phyloP scores from a whole-genome alignment of 2,329 filamentous ascomycete genomes.

The Fusarium udum region DNA sequence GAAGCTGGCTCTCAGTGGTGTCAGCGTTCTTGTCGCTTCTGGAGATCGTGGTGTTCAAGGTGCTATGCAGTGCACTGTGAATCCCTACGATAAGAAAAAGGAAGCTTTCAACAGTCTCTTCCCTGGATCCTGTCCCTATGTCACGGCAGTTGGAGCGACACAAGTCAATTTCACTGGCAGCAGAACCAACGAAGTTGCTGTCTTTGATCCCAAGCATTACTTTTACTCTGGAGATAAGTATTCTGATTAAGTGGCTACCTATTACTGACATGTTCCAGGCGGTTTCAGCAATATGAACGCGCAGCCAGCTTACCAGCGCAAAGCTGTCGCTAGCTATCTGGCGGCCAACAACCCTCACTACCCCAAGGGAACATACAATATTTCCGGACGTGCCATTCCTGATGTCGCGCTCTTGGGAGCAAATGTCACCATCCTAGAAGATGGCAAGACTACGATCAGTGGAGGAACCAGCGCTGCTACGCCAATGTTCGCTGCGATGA shows the following conservation, averaged over 20 bases:
- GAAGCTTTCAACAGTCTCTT: background rate
- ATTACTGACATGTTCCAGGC: background rate
- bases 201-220: constrained; percentile 1
- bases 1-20: constrained; percentile 4
- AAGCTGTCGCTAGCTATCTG: background rate
- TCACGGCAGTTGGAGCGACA: background rate
- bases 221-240: constrained; percentile 2
- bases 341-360: background rate
- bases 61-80: background rate
- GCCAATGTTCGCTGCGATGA: background rate
- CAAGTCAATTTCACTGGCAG: background rate
- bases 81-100: background rate
- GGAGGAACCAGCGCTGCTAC: background rate
- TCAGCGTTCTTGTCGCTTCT: background rate
- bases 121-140: background rate
- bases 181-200: background rate
- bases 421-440: background rate
- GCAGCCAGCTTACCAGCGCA: background rate
- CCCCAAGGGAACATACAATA: constrained; percentile 3
- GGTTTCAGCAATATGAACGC: background rate
- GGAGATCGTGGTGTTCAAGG: background rate
- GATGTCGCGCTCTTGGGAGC: background rate
- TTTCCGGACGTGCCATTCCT: background rate
- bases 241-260: background rate
- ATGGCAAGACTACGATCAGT: background rate